Evolutionary conservation across 2,329 filamentous ascomycete species (phyloP).

Genomic region (Acephala macrosclerotiorum): DNA sequence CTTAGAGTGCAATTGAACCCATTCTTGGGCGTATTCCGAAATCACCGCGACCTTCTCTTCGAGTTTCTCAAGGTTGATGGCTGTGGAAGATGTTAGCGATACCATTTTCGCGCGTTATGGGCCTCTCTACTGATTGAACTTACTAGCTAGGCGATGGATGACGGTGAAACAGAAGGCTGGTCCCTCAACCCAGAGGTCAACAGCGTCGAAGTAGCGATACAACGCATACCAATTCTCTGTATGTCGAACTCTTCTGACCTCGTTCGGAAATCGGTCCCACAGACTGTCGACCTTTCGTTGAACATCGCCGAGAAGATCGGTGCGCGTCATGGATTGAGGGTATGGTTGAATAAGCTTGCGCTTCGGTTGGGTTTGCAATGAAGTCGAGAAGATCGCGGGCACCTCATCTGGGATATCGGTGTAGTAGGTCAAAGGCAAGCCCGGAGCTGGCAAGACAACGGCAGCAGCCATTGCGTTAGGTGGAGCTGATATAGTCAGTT

Average conservation of each 20-base stretch:
- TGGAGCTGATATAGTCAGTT: background rate
- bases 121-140: background rate
- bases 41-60: background rate
- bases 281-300: slow-evolving; percentile 18
- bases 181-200: slow-evolving; percentile 42
- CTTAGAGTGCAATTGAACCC: background rate
- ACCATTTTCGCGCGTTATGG: no score
- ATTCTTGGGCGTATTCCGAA: background rate
- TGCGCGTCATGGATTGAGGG: slow-evolving; percentile 20
- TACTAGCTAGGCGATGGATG: slow-evolving; percentile 34
- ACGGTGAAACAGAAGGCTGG: slow-evolving; percentile 42
- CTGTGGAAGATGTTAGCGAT: background rate
- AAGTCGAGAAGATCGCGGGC: slow-evolving; percentile 22
- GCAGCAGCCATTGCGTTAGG: slow-evolving; percentile 1
- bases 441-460: slow-evolving; percentile 7
- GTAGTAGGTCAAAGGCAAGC: slow-evolving; percentile 11
- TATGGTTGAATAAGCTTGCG: slow-evolving; percentile 17
- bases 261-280: slow-evolving; percentile 26
- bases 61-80: background rate
- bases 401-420: background rate
- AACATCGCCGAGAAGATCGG: slow-evolving; percentile 17
- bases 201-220: slow-evolving; percentile 44
- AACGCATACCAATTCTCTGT: slow-evolving; percentile 35
- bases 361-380: slow-evolving; percentile 13
- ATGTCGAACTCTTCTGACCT: slow-evolving; percentile 15